Evolutionary conservation across 2,329 filamentous ascomycete genomes (phyloP), one percentile per base, ranked within the genome.

Genomic region (Xylariaceae sp.): DNA sequence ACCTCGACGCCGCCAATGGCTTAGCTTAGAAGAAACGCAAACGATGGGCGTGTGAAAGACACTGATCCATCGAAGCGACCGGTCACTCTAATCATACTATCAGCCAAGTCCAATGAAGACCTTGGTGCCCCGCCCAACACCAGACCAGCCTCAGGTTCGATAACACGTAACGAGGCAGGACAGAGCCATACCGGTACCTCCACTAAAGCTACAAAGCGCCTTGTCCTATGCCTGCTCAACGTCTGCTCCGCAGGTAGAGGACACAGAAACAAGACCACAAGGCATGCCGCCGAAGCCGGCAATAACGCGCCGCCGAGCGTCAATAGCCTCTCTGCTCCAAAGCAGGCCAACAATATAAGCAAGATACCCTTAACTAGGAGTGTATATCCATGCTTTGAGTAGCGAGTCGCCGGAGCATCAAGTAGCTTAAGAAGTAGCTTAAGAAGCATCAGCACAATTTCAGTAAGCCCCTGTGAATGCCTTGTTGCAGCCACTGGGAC

Each of bases 41-140:
- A 82, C 0, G 76, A 72, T 8, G 22, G 76, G 78, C 3, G 72
- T 77, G 50, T 81, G 81, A 49, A 78, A 71, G 38, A 80, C 62
- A 42, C 72, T 78, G 51, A 81, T 79, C 67, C 76, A 81, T 33
- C 71, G 68, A 19, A 81, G 62, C 4, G 74, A 70, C 69, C 76
- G 81, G 7, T 72, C 72, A 34, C 73, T 73, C 74, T 79, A 44
- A 4, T n/a, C 12, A 2, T 33, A 24, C 19, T 12, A 9, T 34
- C 2, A 24, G 11, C 30, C 22, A 26, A 11, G 6, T 26, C 11
- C 22, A 26, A 11, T 26, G 6, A 26, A 26, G 22, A 6, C 22
- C 22, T 26, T 26, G 6, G 22, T 26, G 6, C 22, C 11, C 22
- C 11, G 22, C n/a, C n/a, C 22, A 26, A 11, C 22, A 11, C 22